Evolutionary conservation across 1,284 basidiomycete genomes (phyloP), one percentile per base, ranked within the genome.

Genomic region (Omphalotus olearius): DNA sequence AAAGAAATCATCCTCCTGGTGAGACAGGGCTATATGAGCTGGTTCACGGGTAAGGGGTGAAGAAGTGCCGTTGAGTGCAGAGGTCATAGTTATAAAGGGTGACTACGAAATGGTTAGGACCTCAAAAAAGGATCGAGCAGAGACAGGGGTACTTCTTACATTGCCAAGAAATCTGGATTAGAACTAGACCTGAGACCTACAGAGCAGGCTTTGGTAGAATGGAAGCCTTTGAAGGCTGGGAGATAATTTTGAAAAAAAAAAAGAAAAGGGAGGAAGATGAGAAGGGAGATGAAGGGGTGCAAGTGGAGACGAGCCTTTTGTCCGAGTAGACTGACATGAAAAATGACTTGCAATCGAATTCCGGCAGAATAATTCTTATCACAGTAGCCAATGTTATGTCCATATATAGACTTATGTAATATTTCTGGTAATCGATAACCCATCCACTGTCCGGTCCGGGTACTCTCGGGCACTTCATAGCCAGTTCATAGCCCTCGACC

Each of bases 1-100:
- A 18, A 46, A 36, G 17, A 44, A 41, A 6, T 53, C 55, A 56
- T 52, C 55, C 26, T 61, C 60, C 9, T 48, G 50, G 25, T 25
- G 52, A 49, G 48, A 30, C 4, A 46, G 14, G 43, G 43, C 40
- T 52, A 52, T 47, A 47, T 51, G 48, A 28, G 35, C 3, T 23
- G 23, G 36, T 3, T 52, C 45, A 16, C 39, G 25, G 1, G 48
- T 40, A 14, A 33, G 18, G 39, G 50, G 44, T 35, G 48, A 50
- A 35, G 26, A 25, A 42, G 47, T 37, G 41, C 51, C 50, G 50
- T 52, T 45, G 43, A 52, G 52, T 37, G 50, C 48, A 30, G 45
- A 50, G 36, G 51, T 41, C 54, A 55, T 55, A 20, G 20, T 35
- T 25, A 16, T 23, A 25, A 40, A 39, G 39, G 43, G 35, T 23